Base-by-base conservation (phyloP, 352 stramenopile species). In the Phytopythium oedochilum region DNA sequence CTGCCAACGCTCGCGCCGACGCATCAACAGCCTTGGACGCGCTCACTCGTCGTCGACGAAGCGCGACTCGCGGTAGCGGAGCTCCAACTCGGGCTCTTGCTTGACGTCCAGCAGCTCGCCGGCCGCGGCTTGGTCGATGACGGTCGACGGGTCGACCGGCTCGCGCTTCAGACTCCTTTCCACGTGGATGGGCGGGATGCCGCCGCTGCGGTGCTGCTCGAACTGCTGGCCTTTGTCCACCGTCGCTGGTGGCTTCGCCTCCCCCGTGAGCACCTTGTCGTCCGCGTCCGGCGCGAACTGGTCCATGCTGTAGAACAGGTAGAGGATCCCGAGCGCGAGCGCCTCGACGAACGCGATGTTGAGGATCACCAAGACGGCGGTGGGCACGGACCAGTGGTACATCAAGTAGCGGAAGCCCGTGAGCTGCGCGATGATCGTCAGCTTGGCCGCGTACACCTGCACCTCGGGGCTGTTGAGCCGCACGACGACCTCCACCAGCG, bases 351-450 rank as follows among this genome's bases (percentile, higher is more conserved):
- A 84, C 32, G 82, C 81, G 57, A 94, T 81, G 62, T 92, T 90
- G 57, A 90, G 53, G 31, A 89, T 89, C 48, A 88, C 72, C 28
- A 90, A 35, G 56, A 86, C 59, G 9, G 83, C 81, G 0, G 83
- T 92, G 28, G 81, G 63, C 26, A 90, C 53, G 28, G 79, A 75
- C 83, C 83, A 94, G 72, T 94, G 80, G 64, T 94, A 94, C 83
- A 94, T 94, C 54, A 92, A 66, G 45, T 91, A 94, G 20, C 79
- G 81, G 44, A 94, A 66, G 8, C 83, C 83, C 43, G 79, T 80
- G 44, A 94, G 69, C 65, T 94, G 83, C 25, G 83, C 81, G 54
- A 94, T 87, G 53, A 94, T 76, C 55, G 77, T 92, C 35, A 94
- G 73, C 59, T 86, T 85, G 25, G 76, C 81, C 25, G 60, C 64